Evolutionary conservation across 2,329 filamentous ascomycete species (phyloP).

Genomic region (Thielaviopsis euricoi): DNA sequence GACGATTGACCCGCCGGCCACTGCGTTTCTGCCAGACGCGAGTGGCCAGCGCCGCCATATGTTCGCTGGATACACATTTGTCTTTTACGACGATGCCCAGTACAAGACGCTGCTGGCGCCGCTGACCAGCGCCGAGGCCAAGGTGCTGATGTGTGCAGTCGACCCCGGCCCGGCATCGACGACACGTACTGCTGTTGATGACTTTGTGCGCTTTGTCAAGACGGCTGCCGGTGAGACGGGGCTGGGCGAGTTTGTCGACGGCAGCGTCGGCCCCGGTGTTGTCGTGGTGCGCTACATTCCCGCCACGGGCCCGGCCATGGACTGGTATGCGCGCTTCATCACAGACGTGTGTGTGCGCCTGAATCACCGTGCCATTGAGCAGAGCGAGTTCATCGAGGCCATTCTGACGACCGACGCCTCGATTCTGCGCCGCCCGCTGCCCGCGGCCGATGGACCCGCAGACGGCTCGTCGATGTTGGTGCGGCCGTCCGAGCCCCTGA

Average conservation of each 20-base stretch:
- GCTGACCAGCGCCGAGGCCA: conserved; percentile 67
- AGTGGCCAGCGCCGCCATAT: conserved; percentile 40
- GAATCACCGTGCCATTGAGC: conserved; percentile 69
- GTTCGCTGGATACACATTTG: conserved; percentile 75
- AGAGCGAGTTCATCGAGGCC: conserved; percentile 82
- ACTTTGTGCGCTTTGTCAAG: conserved; percentile 65
- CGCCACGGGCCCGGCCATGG: conserved; percentile 31
- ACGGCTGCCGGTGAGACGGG: conserved; percentile 59
- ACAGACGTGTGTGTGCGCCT: conserved; percentile 53
- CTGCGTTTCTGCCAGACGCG: conserved; percentile 56
- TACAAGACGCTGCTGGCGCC: conserved; percentile 58
- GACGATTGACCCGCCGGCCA: conserved; percentile 47
- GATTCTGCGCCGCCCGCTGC: conserved; percentile 51
- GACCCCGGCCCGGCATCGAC: conserved; percentile 32
- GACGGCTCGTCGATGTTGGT: conserved; percentile 13
- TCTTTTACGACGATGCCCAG: conserved; percentile 66
- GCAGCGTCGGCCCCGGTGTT: conserved; percentile 50
- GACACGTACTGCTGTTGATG: conserved; percentile 57
- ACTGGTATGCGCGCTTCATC: conserved; percentile 57
- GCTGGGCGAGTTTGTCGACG: conserved; percentile 44
- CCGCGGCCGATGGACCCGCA: conserved; percentile 23
- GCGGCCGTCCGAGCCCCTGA: background rate
- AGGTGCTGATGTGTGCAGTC: conserved; percentile 53
- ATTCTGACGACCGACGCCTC: conserved; percentile 69
- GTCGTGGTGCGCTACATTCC: conserved; percentile 61